phyloP scores from a whole-genome alignment of 164 flowering plant species.

The Macadamia tetraphylla region DNA sequence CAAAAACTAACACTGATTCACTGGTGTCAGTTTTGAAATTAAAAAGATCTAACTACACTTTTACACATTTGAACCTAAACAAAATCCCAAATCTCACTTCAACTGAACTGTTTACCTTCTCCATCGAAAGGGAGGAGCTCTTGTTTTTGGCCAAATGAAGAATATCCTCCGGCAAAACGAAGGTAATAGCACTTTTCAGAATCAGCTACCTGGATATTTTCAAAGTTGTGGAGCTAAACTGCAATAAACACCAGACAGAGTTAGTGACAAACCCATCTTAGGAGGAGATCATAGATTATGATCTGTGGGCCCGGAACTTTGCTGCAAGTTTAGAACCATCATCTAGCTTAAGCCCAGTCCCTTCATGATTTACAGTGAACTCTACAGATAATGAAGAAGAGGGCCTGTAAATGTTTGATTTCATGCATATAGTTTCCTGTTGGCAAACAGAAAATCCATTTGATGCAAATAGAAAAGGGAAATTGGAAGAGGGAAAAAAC shows the following conservation, averaged over 20 bases:
- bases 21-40: too few relatives aligned
- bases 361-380: slow-evolving; percentile 26
- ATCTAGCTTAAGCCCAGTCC: slow-evolving; percentile 51
- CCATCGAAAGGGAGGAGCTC: too few relatives aligned
- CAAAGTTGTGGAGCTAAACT: slow-evolving; percentile 86
- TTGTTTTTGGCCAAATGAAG: too few relatives aligned
- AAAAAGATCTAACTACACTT: too few relatives aligned
- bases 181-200: slow-evolving; percentile 33
- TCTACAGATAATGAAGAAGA: not conserved
- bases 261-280: slow-evolving; percentile 71
- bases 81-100: too few relatives aligned
- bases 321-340: slow-evolving; percentile 53
- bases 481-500: too few relatives aligned
- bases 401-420: not conserved
- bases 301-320: slow-evolving; percentile 86
- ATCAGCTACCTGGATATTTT: slow-evolving; percentile 88
- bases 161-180: too few relatives aligned
- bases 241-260: slow-evolving; percentile 68
- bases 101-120: too few relatives aligned
- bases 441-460: not conserved
- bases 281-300: slow-evolving; percentile 89
- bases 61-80: too few relatives aligned
- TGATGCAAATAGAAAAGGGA: not conserved
- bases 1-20: too few relatives aligned
- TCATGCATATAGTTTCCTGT: not conserved